Conservation (phyloP, 2,329 filamentous ascomycete species). For the Bipolaris sorokiniana region DNA sequence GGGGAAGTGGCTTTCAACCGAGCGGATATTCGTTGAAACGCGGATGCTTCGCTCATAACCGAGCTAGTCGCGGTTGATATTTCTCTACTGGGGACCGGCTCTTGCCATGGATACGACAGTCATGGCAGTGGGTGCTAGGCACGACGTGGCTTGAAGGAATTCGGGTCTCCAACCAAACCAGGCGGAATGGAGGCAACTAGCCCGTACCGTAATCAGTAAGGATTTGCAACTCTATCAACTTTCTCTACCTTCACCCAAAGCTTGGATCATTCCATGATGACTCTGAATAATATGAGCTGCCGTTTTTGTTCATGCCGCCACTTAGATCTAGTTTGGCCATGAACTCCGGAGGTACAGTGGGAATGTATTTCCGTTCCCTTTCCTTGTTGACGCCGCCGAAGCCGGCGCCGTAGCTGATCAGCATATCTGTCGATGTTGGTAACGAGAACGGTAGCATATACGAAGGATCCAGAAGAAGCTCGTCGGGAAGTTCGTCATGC, state of each 20-base stretch:
- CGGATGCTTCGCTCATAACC: background rate
- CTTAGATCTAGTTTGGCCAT: conserved; percentile 79
- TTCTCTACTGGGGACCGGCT: background rate
- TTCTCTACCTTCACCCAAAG: conserved; percentile 37
- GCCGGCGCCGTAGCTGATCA: conserved; percentile 91
- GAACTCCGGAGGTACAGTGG: conserved; percentile 92
- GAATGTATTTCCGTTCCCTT: conserved; percentile 92
- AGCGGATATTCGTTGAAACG: background rate
- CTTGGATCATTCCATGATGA: conserved; percentile 42
- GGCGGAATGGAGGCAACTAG: conserved; percentile 11
- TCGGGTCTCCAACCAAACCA: conserved; percentile 10
- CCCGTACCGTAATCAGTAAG: conserved; percentile 12
- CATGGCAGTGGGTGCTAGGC: background rate
- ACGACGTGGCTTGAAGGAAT: conserved; percentile 6
- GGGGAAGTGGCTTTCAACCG: background rate
- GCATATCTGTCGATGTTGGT: conserved; percentile 95
- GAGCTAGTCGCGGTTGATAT: background rate
- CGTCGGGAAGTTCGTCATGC: conserved; percentile 72
- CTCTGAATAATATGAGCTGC: conserved; percentile 41
- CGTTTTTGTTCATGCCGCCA: conserved; percentile 46
- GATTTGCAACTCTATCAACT: background rate
- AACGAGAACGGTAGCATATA: conserved; percentile 94
- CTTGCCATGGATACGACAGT: background rate
- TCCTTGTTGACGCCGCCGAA: conserved; percentile 93
- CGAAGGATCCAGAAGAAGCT: conserved; percentile 84